Percentiles rank a stretch among this genome's conserved stretches.
Conservation (phyloP, 495 filamentous ascomycete species). For the Trichodelitschia bisporula region DNA sequence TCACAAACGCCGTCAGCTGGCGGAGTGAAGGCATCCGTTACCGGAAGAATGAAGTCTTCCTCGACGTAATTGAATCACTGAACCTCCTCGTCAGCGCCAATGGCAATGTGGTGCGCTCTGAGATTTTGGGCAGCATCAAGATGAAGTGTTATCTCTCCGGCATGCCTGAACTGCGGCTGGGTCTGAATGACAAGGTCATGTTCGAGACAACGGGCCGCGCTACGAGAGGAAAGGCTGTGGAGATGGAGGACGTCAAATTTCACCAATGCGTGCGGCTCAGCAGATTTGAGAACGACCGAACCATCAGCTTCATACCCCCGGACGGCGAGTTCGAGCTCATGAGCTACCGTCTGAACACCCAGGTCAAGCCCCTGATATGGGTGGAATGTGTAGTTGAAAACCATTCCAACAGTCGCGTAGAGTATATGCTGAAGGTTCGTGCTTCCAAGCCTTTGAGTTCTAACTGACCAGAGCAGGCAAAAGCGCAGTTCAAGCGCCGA, state of each 20-base stretch:
- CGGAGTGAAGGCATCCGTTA: slow-evolving; percentile 95
- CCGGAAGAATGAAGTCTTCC: slow-evolving; percentile 97
- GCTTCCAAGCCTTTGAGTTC: no score
- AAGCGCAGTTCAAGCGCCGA: slow-evolving; percentile 93
- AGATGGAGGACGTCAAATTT: slow-evolving; percentile 99
- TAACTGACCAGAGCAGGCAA: slow-evolving; percentile 31
- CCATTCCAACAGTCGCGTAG: slow-evolving; percentile 81
- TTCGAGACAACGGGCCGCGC: slow-evolving; percentile 94
- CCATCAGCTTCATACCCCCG: slow-evolving; percentile 96
- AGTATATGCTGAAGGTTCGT: slow-evolving; percentile 92
- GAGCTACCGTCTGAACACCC: slow-evolving; percentile 96
- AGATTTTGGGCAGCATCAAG: slow-evolving; percentile 93
- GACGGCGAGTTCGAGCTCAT: slow-evolving; percentile 98
- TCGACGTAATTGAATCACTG: slow-evolving; percentile 90
- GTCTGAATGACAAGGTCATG: slow-evolving; percentile 98
- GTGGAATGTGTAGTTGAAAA: slow-evolving; percentile 94
- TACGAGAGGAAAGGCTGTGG: slow-evolving; percentile 86
- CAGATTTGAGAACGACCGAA: slow-evolving; percentile 94
- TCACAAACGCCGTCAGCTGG: slow-evolving; percentile 97
- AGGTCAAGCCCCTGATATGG: slow-evolving; percentile 97
- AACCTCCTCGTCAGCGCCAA: slow-evolving; percentile 89
- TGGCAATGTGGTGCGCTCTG: slow-evolving; percentile 87
- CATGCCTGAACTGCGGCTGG: slow-evolving; percentile 90
- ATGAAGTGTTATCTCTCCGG: slow-evolving; percentile 99
- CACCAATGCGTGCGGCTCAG: slow-evolving; percentile 94